phyloP scores from a whole-genome alignment of 2,329 filamentous ascomycete species.

The Talaromyces piceae region DNA sequence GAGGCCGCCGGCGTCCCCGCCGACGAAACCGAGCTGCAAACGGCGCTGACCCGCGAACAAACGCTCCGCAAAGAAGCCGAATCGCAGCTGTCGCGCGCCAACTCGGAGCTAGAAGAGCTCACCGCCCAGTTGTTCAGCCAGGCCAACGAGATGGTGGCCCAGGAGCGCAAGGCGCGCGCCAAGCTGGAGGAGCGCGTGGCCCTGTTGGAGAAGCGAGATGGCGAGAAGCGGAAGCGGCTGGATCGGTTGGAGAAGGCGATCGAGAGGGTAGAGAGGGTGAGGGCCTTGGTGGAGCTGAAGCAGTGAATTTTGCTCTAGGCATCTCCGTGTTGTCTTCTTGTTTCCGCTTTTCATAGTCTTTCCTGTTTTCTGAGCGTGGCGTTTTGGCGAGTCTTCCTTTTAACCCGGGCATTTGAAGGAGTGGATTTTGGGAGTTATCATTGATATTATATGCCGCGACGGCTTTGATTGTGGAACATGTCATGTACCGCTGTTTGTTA shows the following conservation, averaged over 20 bases:
- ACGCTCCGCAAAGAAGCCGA: slow-evolving; percentile 51
- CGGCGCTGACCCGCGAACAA: slow-evolving; percentile 49
- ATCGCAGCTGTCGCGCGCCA: slow-evolving; percentile 46
- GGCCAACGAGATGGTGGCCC: slow-evolving; percentile 60
- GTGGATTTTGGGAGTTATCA: not conserved
- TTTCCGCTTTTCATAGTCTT: not conserved
- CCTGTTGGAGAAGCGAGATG: slow-evolving; percentile 39
- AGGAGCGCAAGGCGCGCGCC: slow-evolving; percentile 52
- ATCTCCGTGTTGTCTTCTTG: not conserved
- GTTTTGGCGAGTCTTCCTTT: not conserved
- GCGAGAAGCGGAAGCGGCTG: slow-evolving; percentile 46
- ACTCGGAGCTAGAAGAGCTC: slow-evolving; percentile 54
- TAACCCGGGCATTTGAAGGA: not conserved
- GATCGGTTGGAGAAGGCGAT: slow-evolving; percentile 51
- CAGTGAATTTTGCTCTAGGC: not conserved
- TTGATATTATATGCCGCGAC: not conserved
- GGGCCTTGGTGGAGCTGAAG: slow-evolving; percentile 41
- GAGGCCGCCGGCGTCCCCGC: slow-evolving; percentile 18
- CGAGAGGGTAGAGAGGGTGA: slow-evolving; percentile 51
- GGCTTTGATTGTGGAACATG: no score
- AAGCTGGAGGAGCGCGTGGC: slow-evolving; percentile 43
- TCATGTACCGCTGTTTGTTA: no score
- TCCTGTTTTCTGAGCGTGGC: not conserved
- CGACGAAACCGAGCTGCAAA: slow-evolving; percentile 43
- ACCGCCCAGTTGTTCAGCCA: slow-evolving; percentile 54